Evolutionary conservation across 805 yeast genomes (phyloP).

Genomic region (Starmera quercuum): DNA sequence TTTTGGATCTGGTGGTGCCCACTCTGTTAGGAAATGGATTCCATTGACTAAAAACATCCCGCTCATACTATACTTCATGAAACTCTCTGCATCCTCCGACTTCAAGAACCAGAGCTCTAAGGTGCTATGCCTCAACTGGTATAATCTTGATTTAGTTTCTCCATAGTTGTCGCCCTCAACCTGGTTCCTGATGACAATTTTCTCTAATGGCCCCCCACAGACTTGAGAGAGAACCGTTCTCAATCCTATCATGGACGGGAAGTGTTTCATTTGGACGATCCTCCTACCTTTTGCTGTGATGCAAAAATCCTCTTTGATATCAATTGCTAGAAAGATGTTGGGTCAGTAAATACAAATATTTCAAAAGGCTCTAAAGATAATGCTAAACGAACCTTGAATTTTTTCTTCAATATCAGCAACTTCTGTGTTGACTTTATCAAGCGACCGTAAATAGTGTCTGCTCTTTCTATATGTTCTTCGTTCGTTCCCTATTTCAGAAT

Average conservation of each 20-base stretch:
- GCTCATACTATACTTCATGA: slow-evolving; percentile 42
- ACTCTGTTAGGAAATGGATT: slow-evolving; percentile 32
- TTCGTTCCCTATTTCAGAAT: no score
- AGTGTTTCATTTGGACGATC: slow-evolving; percentile 28
- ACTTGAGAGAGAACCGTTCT: slow-evolving; percentile 45
- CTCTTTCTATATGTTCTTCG: no score
- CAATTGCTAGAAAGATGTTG: no score
- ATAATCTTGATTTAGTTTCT: slow-evolving; percentile 1
- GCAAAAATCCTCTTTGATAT: background rate
- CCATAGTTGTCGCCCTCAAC: slow-evolving; percentile 4
- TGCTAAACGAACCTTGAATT: no score
- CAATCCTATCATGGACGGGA: slow-evolving; percentile 38
- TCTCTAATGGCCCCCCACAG: slow-evolving; percentile 66
- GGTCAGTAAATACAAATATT: no score
- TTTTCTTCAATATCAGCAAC: no score
- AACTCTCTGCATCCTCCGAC: slow-evolving; percentile 45
- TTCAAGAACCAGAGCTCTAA: slow-evolving; percentile 45
- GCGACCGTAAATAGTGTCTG: no score
- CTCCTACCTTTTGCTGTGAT: slow-evolving; percentile 15
- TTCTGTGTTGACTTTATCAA: no score
- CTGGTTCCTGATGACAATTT: slow-evolving; percentile 24
- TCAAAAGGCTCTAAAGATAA: no score
- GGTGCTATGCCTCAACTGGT: slow-evolving; percentile 18
- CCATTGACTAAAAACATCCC: slow-evolving; percentile 60
- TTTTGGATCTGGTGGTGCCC: slow-evolving; percentile 26